A percentile compares a stretch with the other conserved stretches of the same genome.
These are phyloP conservation scores for Penicillium coffeae DNA, from an alignment of 495 filamentous ascomycete species.

Conservation along the genomic window DNA sequence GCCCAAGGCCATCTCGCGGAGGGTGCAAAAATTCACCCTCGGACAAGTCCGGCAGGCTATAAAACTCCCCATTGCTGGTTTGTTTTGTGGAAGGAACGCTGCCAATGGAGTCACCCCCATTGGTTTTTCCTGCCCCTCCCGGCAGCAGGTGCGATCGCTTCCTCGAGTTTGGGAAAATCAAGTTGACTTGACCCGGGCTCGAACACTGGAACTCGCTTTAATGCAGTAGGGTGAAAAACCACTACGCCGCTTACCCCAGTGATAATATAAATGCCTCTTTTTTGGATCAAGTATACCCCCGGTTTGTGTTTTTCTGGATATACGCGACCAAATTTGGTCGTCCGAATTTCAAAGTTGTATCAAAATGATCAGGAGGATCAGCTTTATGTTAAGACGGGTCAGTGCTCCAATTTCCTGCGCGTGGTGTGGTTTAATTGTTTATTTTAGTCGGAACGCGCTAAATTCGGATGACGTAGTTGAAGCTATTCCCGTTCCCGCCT, in stretches of 20 bases:
- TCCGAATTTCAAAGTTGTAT: too few species aligned
- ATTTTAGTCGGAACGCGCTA: too few species aligned
- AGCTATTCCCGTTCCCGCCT: too few species aligned
- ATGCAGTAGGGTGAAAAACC: background rate
- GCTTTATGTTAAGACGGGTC: too few species aligned
- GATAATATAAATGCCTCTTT: background rate
- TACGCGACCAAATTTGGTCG: too few species aligned
- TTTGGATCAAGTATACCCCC: background rate
- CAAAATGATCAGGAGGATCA: too few species aligned
- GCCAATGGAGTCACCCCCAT: background rate
- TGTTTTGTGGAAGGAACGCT: background rate
- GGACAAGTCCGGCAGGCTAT: conserved; percentile 1
- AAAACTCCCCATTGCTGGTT: background rate
- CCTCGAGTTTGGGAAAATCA: background rate
- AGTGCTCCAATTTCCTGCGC: too few species aligned
- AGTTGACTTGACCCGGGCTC: background rate
- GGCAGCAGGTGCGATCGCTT: background rate
- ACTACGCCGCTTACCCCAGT: background rate
- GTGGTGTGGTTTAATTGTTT: too few species aligned
- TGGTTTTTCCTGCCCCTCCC: background rate
- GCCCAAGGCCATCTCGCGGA: too few species aligned
- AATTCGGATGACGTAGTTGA: too few species aligned
- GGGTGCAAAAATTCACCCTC: background rate
- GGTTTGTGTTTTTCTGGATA: background rate
- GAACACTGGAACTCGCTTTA: background rate